Evolutionary conservation across 768 basidiomycete genomes (phyloP).

Genomic region (Boletus coccyginus): DNA sequence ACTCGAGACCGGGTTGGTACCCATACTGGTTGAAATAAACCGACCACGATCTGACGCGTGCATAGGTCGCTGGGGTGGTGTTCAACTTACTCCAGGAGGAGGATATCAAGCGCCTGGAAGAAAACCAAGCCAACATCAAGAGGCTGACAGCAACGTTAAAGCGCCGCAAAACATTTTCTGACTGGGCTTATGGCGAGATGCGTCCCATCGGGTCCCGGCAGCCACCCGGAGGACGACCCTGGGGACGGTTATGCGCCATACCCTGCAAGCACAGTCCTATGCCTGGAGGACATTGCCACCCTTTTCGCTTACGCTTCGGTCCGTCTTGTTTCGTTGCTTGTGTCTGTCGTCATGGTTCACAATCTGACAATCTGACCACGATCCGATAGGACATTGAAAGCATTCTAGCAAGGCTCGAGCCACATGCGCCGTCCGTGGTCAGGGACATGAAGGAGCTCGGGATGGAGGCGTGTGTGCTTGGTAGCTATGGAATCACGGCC

Average conservation of each 20-base stretch:
- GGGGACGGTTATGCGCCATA: conserved; percentile 3
- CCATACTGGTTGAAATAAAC: too few species aligned
- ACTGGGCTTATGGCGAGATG: background rate
- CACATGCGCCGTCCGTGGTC: background rate
- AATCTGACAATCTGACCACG: too few species aligned
- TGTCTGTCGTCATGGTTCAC: background rate
- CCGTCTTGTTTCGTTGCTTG: background rate
- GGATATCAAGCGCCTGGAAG: rapidly evolving
- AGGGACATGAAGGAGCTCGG: background rate
- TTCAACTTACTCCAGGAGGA: background rate
- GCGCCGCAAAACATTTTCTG: background rate
- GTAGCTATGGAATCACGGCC: background rate
- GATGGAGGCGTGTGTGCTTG: background rate
- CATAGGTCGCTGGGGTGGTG: background rate
- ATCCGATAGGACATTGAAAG: background rate
- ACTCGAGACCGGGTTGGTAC: too few species aligned
- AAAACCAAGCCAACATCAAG: conserved; percentile 7
- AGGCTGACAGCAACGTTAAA: background rate
- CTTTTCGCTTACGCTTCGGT: background rate
- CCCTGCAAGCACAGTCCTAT: background rate
- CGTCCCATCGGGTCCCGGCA: background rate
- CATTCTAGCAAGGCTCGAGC: background rate
- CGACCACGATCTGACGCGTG: too few species aligned
- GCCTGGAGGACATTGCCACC: background rate
- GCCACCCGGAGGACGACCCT: background rate